Evolutionary conservation across 164 flowering plant species (phyloP), one percentile per base, ranked within the genome.

Genomic region (Stephania cephalantha): DNA sequence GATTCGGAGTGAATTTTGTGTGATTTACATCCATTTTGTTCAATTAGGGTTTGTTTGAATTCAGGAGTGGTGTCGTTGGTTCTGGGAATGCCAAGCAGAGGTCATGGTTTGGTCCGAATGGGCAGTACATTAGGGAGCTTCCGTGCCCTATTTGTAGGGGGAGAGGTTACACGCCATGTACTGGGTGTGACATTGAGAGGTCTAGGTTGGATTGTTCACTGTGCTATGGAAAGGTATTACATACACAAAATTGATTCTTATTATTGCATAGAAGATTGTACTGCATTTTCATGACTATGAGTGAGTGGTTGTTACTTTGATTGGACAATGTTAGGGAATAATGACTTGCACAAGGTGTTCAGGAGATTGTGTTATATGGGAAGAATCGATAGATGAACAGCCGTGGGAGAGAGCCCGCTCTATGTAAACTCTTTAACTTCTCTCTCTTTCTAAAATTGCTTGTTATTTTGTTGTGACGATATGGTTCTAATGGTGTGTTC

Each of bases 141-240:
- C 98, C 98, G 73, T 95, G 99, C 79, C 99, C 99, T 15, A 90
- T 89, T 82, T 95, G 99, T 82, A 86, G 99, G 77, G 99, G 96
- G 55, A 87, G 98, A 78, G 99, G 99, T 13, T 93, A 93, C 82
- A 88, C 91, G 15, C 94, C 91, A 7, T 93, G 99, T 81, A 74
- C 88, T 45, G 91, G 89, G 74, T 95, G 97, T 70, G 93, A 95
- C 71, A 90, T 91, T n/a, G 97, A 95, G 77, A 88, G 97, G 79
- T 85, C 94, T 44, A 83, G 91, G 50, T 61, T 80, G 52, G 95
- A 93, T 82, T 95, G 99, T 82, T 81, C 94, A 46, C 80, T 77
- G 61, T 93, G 99, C 78, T 83, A 78, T 78, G 97, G 97, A 70
- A 93, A 93, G 97, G 98, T 93, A 84, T 13, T 0, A 4, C 18